Base-by-base conservation (phyloP, 2,329 filamentous ascomycete species). In the Bretziella fagacearum region DNA sequence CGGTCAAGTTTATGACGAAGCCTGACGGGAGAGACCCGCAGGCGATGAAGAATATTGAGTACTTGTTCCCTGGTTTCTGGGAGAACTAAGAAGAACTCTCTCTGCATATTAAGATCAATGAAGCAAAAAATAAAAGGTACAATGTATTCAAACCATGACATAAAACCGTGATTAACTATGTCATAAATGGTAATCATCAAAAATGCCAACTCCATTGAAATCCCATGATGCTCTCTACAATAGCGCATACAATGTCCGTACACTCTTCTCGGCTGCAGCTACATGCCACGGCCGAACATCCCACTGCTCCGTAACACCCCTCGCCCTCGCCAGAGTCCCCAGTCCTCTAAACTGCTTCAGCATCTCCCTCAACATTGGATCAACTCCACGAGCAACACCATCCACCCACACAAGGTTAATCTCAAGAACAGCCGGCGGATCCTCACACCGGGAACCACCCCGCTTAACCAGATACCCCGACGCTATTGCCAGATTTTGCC, bases 11-110 rank as follows among this genome's bases (percentile, higher is more conserved):
- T 57, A 93, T 89, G 67, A 95, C 89, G 42, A 82, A 86, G 60
- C 74, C 78, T 33, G 73, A 76, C 42, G 84, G 84, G 22, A 74
- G 86, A 56, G 73, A 73, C 51, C 68, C 73, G 11, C 81, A 89
- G 61, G 83, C 81, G 1, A 71, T 81, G 64, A 74, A 84, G 71
- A 89, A 77, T 65, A 66, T 94, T 46, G 73, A 80, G 57, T 98
- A 82, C 69, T 65, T 98, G 49, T 96, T 94, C 65, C 86, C 87
- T 1, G 82, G 79, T 2, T 86, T 87, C 61, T 84, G 72, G 62
- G 50, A 49, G 17, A 22, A 51, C 20, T 49, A 44, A 23, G 35
- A 15, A 15, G 15, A 37, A 25, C 11, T 27, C n/a, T 32, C 15
- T 44, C 15, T 44, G 11, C 30, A 45, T 4, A 45, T 45, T 18